phyloP scores from a whole-genome alignment of 2,329 filamentous ascomycete genomes.

The Remersonia thermophila region DNA sequence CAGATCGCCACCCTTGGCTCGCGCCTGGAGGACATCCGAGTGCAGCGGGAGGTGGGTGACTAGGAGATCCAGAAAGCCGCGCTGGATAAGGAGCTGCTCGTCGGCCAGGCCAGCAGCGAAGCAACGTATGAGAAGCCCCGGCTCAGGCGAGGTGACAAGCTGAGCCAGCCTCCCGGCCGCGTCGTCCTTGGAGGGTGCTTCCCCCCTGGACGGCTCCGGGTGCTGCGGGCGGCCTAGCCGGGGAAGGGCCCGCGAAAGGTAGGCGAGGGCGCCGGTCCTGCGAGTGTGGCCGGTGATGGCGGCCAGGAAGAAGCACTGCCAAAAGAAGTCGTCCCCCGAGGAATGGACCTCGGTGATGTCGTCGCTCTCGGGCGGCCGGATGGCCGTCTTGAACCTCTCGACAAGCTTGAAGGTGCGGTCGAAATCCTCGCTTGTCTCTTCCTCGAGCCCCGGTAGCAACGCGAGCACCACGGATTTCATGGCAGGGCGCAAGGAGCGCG shows the following conservation, averaged over 20 bases:
- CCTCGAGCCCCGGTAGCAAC: slow-evolving; percentile 83
- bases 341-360: slow-evolving; percentile 40
- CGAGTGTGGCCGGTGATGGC: slow-evolving; percentile 81
- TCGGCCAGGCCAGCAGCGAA: slow-evolving; percentile 85
- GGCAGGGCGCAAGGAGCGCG: slow-evolving; percentile 64
- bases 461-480: slow-evolving; percentile 82
- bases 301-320: slow-evolving; percentile 94
- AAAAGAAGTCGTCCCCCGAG: slow-evolving; percentile 76
- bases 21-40: slow-evolving; percentile 65
- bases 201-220: slow-evolving; percentile 22
- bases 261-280: slow-evolving; percentile 77
- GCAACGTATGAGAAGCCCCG: slow-evolving; percentile 76
- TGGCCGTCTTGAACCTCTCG: slow-evolving; percentile 60
- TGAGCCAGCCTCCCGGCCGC: slow-evolving; percentile 44
- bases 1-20: slow-evolving; percentile 61
- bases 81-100: slow-evolving; percentile 79
- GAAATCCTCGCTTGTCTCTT: slow-evolving; percentile 95
- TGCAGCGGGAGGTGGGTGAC: slow-evolving; percentile 82
- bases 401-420: slow-evolving; percentile 72
- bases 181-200: too few relatives aligned
- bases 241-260: slow-evolving; percentile 68
- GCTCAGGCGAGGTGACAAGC: slow-evolving; percentile 77
- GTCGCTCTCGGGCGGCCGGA: slow-evolving; percentile 42
- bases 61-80: slow-evolving; percentile 84
- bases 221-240: slow-evolving; percentile 41